Percentiles rank a stretch among this genome's conserved stretches.
These are phyloP conservation scores for Saccharomyces hybrid DNA, from an alignment of 1,139 yeast species.

Conservation along the genomic window DNA sequence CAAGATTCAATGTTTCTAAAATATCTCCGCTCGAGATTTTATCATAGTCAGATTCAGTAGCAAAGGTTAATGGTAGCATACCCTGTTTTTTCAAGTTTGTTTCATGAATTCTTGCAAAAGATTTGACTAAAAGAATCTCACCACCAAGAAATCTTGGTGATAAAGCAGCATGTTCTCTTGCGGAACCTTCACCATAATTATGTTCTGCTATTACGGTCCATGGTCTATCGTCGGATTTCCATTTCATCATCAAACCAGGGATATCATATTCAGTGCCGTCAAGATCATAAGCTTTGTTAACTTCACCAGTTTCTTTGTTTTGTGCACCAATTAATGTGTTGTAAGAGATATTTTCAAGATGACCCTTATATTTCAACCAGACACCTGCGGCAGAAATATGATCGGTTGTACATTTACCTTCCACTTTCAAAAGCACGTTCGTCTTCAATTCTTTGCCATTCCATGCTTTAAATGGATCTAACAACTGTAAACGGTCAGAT, in stretches of 20 bases:
- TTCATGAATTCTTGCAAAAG: conserved; percentile 93
- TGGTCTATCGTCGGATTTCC: conserved; percentile 78
- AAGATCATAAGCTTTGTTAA: conserved; percentile 79
- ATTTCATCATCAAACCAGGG: conserved; percentile 94
- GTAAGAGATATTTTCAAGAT: conserved; percentile 87
- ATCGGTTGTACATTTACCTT: conserved; percentile 97
- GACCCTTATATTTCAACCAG: conserved; percentile 99
- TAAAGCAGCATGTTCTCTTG: conserved; percentile 97
- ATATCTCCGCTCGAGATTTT: conserved; percentile 66
- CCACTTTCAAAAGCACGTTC: conserved; percentile 75
- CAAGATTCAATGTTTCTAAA: conserved; percentile 67
- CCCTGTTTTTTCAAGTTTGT: conserved; percentile 94
- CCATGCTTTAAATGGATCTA: conserved; percentile 87
- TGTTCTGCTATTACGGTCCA: conserved; percentile 97
- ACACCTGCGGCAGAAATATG: conserved; percentile 98
- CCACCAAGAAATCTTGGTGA: conserved; percentile 95
- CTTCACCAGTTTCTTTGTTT: conserved; percentile 93
- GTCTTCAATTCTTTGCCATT: conserved; percentile 72
- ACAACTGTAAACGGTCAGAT: conserved; percentile 71
- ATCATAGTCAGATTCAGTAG: conserved; percentile 83
- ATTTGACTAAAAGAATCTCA: conserved; percentile 76
- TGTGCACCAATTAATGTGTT: conserved; percentile 96
- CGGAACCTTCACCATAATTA: conserved; percentile 97
- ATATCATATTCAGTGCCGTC: conserved; percentile 73
- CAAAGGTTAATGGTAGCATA: conserved; percentile 88